Percentiles rank a stretch among this genome's conserved stretches.
Conservation (phyloP, 306 rosid species). For the Lathyrus tuberosus region DNA sequence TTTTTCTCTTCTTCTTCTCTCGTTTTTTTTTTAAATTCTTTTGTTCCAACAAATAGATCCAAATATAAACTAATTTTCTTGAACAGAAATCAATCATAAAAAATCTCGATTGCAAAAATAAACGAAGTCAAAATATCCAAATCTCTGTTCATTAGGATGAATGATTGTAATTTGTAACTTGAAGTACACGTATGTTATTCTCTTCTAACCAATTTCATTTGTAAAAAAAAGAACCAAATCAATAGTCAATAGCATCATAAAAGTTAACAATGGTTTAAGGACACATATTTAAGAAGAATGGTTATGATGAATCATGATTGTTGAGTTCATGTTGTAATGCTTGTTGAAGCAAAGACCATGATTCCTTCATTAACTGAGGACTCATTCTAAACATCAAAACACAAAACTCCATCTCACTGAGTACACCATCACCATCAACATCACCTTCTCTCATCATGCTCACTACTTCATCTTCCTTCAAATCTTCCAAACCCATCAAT, state of each 20-base stretch:
- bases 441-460: constrained; percentile 77
- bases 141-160: neutral
- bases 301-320: neutral
- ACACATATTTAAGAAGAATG: neutral
- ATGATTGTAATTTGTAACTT: neutral
- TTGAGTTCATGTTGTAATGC: constrained; percentile 47
- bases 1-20: too few species aligned
- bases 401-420: constrained; percentile 79
- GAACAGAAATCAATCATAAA: too few species aligned
- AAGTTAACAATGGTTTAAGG: neutral
- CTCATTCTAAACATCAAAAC: constrained; percentile 89
- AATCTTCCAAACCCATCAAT: constrained; percentile 60
- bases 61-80: too few species aligned
- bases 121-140: neutral
- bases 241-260: neutral
- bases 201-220: constrained; percentile 6
- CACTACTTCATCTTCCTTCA: constrained; percentile 68
- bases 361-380: constrained; percentile 66
- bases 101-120: too few species aligned
- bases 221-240: neutral
- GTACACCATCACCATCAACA: constrained; percentile 69
- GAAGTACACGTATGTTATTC: constrained; percentile 1
- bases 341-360: constrained; percentile 59
- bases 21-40: too few species aligned
- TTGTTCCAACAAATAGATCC: too few species aligned